phyloP scores from a whole-genome alignment of 345 rosid species.

The Chamaenerion angustifolium region DNA sequence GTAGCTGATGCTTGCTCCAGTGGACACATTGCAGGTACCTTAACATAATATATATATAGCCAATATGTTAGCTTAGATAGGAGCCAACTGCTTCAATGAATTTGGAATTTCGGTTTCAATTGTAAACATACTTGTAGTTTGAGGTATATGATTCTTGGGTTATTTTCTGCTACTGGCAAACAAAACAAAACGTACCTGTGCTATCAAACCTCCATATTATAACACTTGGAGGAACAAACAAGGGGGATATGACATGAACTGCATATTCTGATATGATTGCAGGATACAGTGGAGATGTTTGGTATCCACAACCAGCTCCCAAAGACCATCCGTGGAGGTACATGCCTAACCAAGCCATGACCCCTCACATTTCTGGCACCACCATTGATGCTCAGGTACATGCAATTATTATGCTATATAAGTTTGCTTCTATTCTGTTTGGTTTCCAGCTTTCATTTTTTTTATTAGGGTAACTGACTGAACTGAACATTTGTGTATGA shows the following conservation, averaged over 20 bases:
- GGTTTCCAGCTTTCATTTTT: no score
- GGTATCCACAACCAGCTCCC: constrained; percentile 94
- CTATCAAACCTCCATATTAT: no score
- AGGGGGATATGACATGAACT: no score
- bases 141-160: no score
- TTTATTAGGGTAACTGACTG: no score
- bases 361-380: constrained; percentile 94
- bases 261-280: constrained; percentile 4
- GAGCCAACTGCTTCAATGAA: background rate
- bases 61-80: background rate
- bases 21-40: constrained; percentile 71
- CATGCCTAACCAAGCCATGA: constrained; percentile 99
- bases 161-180: no score
- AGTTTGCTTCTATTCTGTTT: no score
- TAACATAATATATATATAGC: background rate
- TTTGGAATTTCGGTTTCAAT: background rate
- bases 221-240: no score
- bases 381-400: constrained; percentile 87
- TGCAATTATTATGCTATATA: background rate
- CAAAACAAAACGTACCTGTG: no score
- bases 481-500: background rate
- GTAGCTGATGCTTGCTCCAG: constrained; percentile 72
- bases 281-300: constrained; percentile 95
- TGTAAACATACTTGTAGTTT: background rate
- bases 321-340: constrained; percentile 98